A percentile compares a stretch with the other conserved stretches of the same genome.
Conservation (phyloP, 805 yeast species). For the Monosporozyma siamensis region DNA sequence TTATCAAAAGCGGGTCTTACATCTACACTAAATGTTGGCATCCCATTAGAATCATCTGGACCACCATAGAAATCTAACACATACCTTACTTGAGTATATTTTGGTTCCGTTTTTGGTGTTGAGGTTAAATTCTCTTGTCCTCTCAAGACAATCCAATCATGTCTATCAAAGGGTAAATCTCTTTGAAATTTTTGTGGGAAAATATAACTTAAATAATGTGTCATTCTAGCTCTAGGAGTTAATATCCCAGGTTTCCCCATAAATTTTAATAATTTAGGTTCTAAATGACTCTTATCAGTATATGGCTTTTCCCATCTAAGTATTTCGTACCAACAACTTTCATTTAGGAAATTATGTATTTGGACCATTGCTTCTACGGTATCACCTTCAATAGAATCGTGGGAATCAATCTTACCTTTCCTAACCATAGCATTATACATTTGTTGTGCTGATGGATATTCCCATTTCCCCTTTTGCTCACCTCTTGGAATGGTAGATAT, state of each 20-base stretch:
- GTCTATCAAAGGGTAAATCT: conserved; percentile 93
- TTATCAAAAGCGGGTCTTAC: conserved; percentile 91
- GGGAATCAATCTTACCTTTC: conserved; percentile 63
- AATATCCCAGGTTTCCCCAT: conserved; percentile 87
- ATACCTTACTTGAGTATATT: conserved; percentile 71
- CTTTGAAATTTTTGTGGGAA: conserved; percentile 67
- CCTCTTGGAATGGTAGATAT: conserved; percentile 85
- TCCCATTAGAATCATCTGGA: conserved; percentile 80
- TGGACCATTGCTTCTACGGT: conserved; percentile 96
- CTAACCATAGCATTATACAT: conserved; percentile 97
- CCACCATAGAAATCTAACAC: conserved; percentile 96
- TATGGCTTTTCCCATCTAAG: conserved; percentile 82
- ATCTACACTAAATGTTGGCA: conserved; percentile 87
- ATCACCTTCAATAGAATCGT: conserved; percentile 82
- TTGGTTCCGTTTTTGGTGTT: no score
- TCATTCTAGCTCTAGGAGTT: conserved; percentile 75
- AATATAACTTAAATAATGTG: conserved; percentile 51
- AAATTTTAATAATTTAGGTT: conserved; percentile 74
- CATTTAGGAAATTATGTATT: conserved; percentile 91
- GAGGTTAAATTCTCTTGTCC: conserved; percentile 14
- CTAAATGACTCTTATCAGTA: conserved; percentile 41
- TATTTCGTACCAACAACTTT: conserved; percentile 96
- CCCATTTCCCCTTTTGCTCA: conserved; percentile 74
- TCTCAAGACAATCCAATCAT: conserved; percentile 94
- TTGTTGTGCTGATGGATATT: conserved; percentile 98